Conservation (phyloP, 768 basidiomycete species). For the Serpula lacrymans region DNA sequence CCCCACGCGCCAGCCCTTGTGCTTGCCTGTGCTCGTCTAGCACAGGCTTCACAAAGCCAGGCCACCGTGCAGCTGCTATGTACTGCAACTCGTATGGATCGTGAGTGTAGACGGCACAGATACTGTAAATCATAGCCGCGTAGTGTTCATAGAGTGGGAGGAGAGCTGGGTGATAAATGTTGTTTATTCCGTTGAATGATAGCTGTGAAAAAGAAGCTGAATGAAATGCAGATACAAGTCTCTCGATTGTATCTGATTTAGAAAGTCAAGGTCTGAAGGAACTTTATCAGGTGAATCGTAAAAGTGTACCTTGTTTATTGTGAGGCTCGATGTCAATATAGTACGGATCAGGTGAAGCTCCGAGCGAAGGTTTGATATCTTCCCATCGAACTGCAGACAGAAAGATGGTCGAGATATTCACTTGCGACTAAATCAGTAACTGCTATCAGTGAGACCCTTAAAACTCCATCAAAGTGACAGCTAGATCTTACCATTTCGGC, state of each 20-base stretch:
- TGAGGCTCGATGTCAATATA: constrained; percentile 53
- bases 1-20: constrained; percentile 18
- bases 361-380: constrained; percentile 64
- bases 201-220: constrained; percentile 5
- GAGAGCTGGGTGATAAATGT: constrained; percentile 53
- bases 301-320: constrained; percentile 53
- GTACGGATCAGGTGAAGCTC: constrained; percentile 72
- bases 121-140: constrained; percentile 50
- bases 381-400: constrained; percentile 69
- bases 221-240: constrained; percentile 39
- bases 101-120: constrained; percentile 60
- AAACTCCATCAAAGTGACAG: neutral
- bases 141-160: constrained; percentile 64
- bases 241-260: constrained; percentile 28
- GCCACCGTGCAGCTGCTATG: constrained; percentile 77
- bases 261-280: too few relatives aligned
- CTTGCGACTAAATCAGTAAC: constrained; percentile 42
- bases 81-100: constrained; percentile 72
- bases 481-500: constrained; percentile 57
- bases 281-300: neutral
- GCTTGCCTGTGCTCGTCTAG: constrained; percentile 42
- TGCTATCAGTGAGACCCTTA: neutral
- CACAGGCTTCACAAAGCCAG: constrained; percentile 70
- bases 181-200: constrained; percentile 9
- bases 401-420: constrained; percentile 59